Percentiles rank a stretch among this genome's conserved stretches.
Conservation (phyloP, 202 grass and related monocot species). For the Setaria italica region DNA sequence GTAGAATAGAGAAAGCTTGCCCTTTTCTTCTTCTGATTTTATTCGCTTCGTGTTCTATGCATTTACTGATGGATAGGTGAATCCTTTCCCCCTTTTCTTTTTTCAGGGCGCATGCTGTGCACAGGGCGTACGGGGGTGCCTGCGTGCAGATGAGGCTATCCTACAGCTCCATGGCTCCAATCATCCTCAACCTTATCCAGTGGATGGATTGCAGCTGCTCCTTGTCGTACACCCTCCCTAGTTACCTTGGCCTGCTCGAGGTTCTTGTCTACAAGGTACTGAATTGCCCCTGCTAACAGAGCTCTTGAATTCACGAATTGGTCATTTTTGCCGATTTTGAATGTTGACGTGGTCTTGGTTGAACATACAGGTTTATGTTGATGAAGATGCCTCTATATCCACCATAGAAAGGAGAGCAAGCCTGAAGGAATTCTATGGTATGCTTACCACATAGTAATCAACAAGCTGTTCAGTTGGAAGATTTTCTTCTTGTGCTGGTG, state of each 20-base stretch:
- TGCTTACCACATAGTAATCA: slow-evolving; percentile 7
- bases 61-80: slow-evolving; percentile 28
- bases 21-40: slow-evolving; percentile 14
- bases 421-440: slow-evolving; percentile 95
- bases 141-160: slow-evolving; percentile 97
- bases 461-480: slow-evolving; percentile 18
- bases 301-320: slow-evolving; percentile 12
- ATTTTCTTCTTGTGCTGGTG: slow-evolving; percentile 5
- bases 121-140: slow-evolving; percentile 91
- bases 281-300: not conserved
- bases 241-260: slow-evolving; percentile 91
- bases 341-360: slow-evolving; percentile 31
- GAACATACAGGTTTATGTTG: slow-evolving; percentile 78
- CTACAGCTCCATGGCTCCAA: slow-evolving; percentile 90
- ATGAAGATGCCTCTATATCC: slow-evolving; percentile 80
- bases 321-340: not conserved
- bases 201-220: slow-evolving; percentile 94
- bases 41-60: slow-evolving; percentile 3
- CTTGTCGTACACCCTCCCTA: slow-evolving; percentile 79
- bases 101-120: slow-evolving; percentile 83
- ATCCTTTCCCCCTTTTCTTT: not conserved
- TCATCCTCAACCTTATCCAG: slow-evolving; percentile 92
- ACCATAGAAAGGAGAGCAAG: slow-evolving; percentile 92
- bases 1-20: slow-evolving; percentile 26
- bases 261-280: slow-evolving; percentile 89